Base-by-base conservation (phyloP, 1,284 basidiomycete species). In the Puccinia coronata region DNA sequence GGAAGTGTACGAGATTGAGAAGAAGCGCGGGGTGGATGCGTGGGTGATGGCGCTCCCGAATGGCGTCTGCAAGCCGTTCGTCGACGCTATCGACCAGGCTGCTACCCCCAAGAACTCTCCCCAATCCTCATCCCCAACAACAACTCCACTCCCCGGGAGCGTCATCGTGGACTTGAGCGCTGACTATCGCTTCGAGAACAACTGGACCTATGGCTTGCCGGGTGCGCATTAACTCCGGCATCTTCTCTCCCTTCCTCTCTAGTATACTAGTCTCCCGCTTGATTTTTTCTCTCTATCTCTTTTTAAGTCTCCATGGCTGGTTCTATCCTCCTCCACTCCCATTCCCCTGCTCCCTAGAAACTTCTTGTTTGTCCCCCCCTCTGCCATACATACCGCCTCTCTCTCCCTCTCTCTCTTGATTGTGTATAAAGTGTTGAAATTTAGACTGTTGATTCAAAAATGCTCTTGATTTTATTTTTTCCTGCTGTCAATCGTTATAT, bases 11-110 rank as follows among this genome's bases (percentile, higher is more conserved):
- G 88, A 88, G 85, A 93, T 98, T 91, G 95, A 96, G 87, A 91
- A 92, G 87, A 88, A 90, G 80, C 92, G 92, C 34, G 92, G 92
- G 85, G 93, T 98, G 28, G 95, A 98, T 85, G 95, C 94, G 14
- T 98, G 95, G 94, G 91, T 99, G 82, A 96, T 98, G 94, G 96
- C 96, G 0, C 90, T 99, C 61, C 96, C 96, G 43, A 99, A 99
- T 85, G 97, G 96, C 23, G 90, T 96, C 39, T 94, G 94, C 89
- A 96, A 96, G 88, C 95, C 96, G 0, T 99, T 98, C 85, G 95
- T 99, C 25, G 95, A 97, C 85, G 97, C 96, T 18, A 88, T 99
- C 72, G 94, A 98, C 85, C 91, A 91, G 1, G 90, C 92, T 18
- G 86, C 83, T 18, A n/a, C n/a, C n/a, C 82, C 88, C 87, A 83